Evolutionary conservation across 1,139 yeast species (phyloP), one percentile per base, ranked within the genome.

Genomic region (Blastobotrys elegans): DNA sequence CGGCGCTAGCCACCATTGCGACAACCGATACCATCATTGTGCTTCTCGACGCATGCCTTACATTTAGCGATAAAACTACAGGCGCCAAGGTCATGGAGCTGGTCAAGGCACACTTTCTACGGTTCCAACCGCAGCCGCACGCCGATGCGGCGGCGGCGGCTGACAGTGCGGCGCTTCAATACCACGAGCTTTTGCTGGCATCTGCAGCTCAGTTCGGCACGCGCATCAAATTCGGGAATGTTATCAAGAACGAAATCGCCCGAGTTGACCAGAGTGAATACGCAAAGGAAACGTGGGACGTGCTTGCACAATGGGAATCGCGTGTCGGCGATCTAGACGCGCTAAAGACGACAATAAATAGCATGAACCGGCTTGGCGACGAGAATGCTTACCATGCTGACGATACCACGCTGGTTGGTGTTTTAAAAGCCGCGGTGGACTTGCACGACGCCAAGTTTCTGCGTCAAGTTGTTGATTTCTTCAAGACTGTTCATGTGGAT

Each of bases 271-370:
- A 47, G 16, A 17, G 26, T 3, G 53, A 50, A 8, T 51, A 53
- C 26, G 65, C 55, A 18, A 60, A 63, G 44, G 68, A 62, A 31
- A 60, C 69, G 0, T 65, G 69, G 69, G 69, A 66, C 40, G 61
- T 61, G 13, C 49, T 66, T 41, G 55, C 60, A 13, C 70, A 66
- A 44, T 67, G 67, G 67, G 22, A 2, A 2, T 63, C 59, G 49
- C 50, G 54, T n/a, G 47, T 55, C 17, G 41, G 50, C 7, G 50
- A 54, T 13, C 32, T 55, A 0, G 43, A 40, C 1, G 49, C 49
- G 4, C 33, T 60, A n/a, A 40, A 47, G n/a, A 40, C 44, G 3
- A 34, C 56, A 5, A 34, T 60, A 5, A 48, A 38, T 2, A 40
- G 49, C 7, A 55, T 63, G 58, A 43, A 50, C 2, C 51, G 48